phyloP scores from a whole-genome alignment of 2,329 filamentous ascomycete species.

The Penicillium sp. region DNA sequence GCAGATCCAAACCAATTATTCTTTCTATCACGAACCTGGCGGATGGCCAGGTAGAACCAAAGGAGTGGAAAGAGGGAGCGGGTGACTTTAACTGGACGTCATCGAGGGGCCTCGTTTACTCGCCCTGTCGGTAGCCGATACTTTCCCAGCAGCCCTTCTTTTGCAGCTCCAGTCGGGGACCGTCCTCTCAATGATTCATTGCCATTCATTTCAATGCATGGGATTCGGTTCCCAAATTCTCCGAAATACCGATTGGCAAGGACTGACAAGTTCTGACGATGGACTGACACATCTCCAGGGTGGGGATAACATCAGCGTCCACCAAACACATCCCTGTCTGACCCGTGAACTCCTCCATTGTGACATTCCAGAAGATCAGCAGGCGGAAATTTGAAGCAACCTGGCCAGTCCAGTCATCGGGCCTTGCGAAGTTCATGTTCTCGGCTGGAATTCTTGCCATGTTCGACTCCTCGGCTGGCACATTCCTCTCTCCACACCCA shows the following conservation, averaged over 20 bases:
- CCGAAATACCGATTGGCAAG: conserved; percentile 17
- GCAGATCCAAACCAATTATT: not conserved
- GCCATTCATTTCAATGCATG: not conserved
- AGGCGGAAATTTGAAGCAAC: conserved; percentile 1
- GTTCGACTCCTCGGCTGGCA: conserved; percentile 21
- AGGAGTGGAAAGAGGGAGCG: not conserved
- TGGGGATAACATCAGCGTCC: conserved; percentile 6
- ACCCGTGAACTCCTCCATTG: conserved; percentile 4
- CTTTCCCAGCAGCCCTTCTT: conserved; percentile 9
- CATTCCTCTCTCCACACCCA: conserved; percentile 31
- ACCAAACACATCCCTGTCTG: conserved; percentile 17
- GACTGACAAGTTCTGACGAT: conserved; percentile 20
- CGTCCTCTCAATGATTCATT: conserved; percentile 14
- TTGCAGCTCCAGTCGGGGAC: conserved; percentile 6
- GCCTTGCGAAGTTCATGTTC: conserved; percentile 3
- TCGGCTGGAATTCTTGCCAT: conserved; percentile 26
- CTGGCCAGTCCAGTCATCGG: not conserved
- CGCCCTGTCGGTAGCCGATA: conserved; percentile 4
- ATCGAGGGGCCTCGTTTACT: conserved; percentile 16
- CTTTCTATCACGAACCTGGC: not conserved
- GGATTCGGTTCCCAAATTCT: conserved; percentile 10
- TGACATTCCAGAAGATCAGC: conserved; percentile 22
- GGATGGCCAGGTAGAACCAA: not conserved
- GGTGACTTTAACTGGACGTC: conserved; percentile 7
- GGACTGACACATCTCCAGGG: conserved; percentile 8